phyloP scores from a whole-genome alignment of 805 yeast genomes.

The Candida berthetii region DNA sequence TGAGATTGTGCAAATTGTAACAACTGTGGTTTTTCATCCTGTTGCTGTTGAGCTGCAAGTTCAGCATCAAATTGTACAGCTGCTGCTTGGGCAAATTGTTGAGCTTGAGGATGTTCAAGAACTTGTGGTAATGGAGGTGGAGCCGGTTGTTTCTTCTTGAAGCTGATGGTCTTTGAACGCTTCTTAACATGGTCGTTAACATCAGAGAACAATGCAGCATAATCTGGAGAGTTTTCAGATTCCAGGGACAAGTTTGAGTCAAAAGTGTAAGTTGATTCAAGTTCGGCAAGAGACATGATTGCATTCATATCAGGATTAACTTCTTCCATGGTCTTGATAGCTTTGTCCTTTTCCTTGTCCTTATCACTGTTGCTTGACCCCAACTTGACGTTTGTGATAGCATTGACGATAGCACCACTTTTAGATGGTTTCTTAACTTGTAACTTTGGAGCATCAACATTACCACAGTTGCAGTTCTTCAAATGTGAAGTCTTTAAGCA shows the following conservation, averaged over 20 bases:
- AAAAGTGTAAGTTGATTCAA: not conserved
- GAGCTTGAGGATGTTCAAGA: not conserved
- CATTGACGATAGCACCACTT: slow-evolving; percentile 14
- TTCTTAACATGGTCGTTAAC: slow-evolving; percentile 10
- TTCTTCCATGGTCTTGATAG: not conserved
- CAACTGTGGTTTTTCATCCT: not conserved
- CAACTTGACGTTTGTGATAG: slow-evolving; percentile 17
- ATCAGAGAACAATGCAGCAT: slow-evolving; percentile 23
- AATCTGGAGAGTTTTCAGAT: slow-evolving; percentile 19
- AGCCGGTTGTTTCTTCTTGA: slow-evolving; percentile 4
- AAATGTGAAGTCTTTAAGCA: slow-evolving; percentile 6
- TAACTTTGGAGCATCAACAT: not conserved
- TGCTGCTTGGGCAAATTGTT: not conserved
- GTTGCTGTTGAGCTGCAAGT: not conserved
- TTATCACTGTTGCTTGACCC: slow-evolving; percentile 4
- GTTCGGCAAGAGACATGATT: not conserved
- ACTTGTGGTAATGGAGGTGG: not conserved
- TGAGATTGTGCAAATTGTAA: not conserved
- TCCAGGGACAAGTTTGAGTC: not conserved
- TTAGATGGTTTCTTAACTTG: slow-evolving; percentile 12
- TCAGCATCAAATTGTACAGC: not conserved
- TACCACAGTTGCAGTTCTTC: slow-evolving; percentile 9
- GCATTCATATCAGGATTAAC: not conserved
- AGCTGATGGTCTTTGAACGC: slow-evolving; percentile 11
- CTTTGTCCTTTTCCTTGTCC: not conserved